Evolutionary conservation across 2,329 filamentous ascomycete species (phyloP).

Genomic region (Alternaria sp.): DNA sequence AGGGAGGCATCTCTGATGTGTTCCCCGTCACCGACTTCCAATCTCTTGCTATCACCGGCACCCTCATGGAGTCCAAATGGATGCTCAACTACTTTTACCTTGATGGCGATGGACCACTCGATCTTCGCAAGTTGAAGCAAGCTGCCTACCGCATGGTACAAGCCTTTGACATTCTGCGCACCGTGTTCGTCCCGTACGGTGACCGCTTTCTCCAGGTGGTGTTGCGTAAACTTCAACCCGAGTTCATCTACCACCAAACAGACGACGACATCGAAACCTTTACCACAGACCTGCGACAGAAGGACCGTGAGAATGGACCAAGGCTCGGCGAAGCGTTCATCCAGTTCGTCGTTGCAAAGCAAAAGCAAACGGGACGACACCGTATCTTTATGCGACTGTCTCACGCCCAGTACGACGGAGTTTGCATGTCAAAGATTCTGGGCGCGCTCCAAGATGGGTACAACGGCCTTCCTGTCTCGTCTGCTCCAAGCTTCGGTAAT

Average conservation of each 20-base stretch:
- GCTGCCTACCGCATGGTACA: constrained; percentile 43
- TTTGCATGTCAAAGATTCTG: constrained; percentile 43
- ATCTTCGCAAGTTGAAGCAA: constrained; percentile 44
- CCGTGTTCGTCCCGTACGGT: constrained; percentile 45
- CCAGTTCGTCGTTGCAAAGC: constrained; percentile 43
- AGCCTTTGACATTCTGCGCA: constrained; percentile 46
- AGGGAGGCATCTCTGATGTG: constrained; percentile 46
- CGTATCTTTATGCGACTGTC: constrained; percentile 47
- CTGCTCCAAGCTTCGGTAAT: constrained; percentile 42
- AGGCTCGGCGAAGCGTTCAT: constrained; percentile 43
- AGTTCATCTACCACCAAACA: constrained; percentile 43
- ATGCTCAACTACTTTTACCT: constrained; percentile 50
- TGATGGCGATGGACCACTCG: constrained; percentile 40
- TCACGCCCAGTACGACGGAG: constrained; percentile 48
- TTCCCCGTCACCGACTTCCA: constrained; percentile 48
- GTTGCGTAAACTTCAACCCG: constrained; percentile 40
- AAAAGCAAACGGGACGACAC: constrained; percentile 39
- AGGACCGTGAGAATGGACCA: constrained; percentile 40
- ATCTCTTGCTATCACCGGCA: constrained; percentile 44
- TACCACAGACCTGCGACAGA: constrained; percentile 37
- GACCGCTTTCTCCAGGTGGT: constrained; percentile 48
- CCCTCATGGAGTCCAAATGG: constrained; percentile 45
- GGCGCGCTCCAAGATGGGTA: constrained; percentile 40
- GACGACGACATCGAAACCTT: constrained; percentile 42
- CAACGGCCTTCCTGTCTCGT: constrained; percentile 43